Percentiles rank a stretch among this genome's conserved stretches.
phyloP scores from a whole-genome alignment of 2,329 filamentous ascomycete genomes.

The Botrytis elliptica region DNA sequence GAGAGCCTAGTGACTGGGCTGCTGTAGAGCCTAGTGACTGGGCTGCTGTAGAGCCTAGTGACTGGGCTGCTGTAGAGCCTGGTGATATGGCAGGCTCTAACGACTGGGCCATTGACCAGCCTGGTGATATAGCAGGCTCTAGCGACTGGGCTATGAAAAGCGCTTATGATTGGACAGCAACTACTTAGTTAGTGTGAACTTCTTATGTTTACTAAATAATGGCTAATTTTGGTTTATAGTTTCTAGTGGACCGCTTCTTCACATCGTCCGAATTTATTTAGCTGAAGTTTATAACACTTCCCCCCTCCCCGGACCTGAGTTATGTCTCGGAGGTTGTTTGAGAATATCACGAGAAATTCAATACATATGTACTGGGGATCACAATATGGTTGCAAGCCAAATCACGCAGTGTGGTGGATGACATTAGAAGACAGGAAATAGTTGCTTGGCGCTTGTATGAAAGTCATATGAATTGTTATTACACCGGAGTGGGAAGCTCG shows the following conservation, averaged over 20 bases:
- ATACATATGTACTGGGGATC: background rate
- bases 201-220: background rate
- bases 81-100: no score
- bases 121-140: no score
- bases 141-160: no score
- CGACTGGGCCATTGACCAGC: no score
- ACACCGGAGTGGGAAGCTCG: background rate
- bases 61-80: no score
- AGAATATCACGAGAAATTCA: rapidly evolving
- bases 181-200: background rate
- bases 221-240: background rate
- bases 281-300: background rate
- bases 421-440: background rate
- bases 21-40: background rate
- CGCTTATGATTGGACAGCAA: no score
- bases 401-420: background rate
- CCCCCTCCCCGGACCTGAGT: background rate
- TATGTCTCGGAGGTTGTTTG: background rate
- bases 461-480: background rate
- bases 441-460: background rate
- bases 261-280: rapidly evolving
- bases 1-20: background rate
- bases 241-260: rapidly evolving
- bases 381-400: rapidly evolving
- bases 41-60: no score